A percentile compares a stretch with the other conserved stretches of the same genome.
Conservation (phyloP, 2,329 filamentous ascomycete genomes). For the Orbilia blumenaviensis region DNA sequence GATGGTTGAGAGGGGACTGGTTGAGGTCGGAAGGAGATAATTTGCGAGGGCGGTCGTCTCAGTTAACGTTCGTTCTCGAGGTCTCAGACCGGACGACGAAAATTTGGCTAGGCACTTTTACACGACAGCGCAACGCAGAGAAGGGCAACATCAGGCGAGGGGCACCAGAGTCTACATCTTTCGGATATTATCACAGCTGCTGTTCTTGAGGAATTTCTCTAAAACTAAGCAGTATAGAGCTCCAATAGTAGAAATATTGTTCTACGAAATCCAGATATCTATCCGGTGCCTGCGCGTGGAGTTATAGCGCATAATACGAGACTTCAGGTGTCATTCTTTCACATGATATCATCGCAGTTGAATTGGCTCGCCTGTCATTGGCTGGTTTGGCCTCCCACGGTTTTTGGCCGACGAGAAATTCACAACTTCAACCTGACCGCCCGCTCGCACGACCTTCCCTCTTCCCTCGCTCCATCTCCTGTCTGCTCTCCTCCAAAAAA, state of each 20-base stretch:
- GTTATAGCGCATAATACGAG: not conserved
- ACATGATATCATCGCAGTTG: slow-evolving; percentile 53
- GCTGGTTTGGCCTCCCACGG: slow-evolving; percentile 35
- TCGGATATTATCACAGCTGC: not conserved
- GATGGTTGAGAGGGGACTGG: slow-evolving; percentile 18
- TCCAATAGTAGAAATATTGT: not conserved
- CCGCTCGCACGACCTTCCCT: slow-evolving; percentile 24
- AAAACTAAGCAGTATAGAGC: not conserved
- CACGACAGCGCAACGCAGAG: slow-evolving; percentile 44
- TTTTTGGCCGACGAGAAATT: slow-evolving; percentile 53
- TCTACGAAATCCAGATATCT: not conserved
- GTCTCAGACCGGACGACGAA: slow-evolving; percentile 42
- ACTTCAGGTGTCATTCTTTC: not conserved
- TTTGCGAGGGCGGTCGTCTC: not conserved
- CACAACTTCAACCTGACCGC: slow-evolving; percentile 12
- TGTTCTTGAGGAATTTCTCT: not conserved
- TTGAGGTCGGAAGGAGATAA: slow-evolving; percentile 5
- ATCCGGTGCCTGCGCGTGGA: not conserved
- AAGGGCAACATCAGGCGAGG: slow-evolving; percentile 27
- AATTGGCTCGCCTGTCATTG: slow-evolving; percentile 43
- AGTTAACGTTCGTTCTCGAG: not conserved
- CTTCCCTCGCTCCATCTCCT: not conserved
- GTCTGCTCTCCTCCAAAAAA: not conserved
- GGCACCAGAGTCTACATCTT: not conserved
- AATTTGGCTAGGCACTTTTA: slow-evolving; percentile 53